Evolutionary conservation across 1,139 yeast species (phyloP), one percentile per base, ranked within the genome.

Genomic region (Kodamaea sp.): DNA sequence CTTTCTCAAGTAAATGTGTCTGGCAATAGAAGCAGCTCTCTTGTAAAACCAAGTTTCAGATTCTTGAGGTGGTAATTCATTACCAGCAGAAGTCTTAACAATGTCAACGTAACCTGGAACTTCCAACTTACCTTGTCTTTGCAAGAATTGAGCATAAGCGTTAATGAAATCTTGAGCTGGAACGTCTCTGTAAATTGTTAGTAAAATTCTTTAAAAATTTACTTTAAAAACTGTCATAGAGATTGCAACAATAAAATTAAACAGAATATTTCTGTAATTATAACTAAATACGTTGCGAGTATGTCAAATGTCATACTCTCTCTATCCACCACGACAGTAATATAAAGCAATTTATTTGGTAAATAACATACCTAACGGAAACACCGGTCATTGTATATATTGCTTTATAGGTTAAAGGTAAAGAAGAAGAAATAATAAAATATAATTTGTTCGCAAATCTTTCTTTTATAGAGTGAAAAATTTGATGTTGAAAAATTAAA

Each of bases 1-100:
- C 80, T 92, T 92, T 87, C 96, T 90, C 78, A 92, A 82, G 96
- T 94, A 94, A 75, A 92, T 84, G 92, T 92, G 98, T 82, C 99
- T 92, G 68, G 98, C 99, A 71, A 89, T 89, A 48, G 98, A 90
- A 67, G 99, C 99, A 66, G 98, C 95, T 78, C 99, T 87, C 87
- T 85, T 88, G 96, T 90, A 92, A 88, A 88, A 92, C 98, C 98
- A 92, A 67, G 92, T 89, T 78, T 90, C 97, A 60, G 98, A 79
- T 73, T 92, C 97, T 80, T 92, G 98, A 71, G 99, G 99, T 73
- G 98, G 98, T 73, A 92, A 87, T 78, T 92, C 98, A 71, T 90
- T 90, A 78, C 96, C 96, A 58, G 96, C 85, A 57, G 96, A 86
- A 73, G 99, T 94, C 89, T 92, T 92, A 79, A 94, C 99, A 61